phyloP scores from a whole-genome alignment of 2,329 filamentous ascomycete genomes.

The Pseudocercospora musae region DNA sequence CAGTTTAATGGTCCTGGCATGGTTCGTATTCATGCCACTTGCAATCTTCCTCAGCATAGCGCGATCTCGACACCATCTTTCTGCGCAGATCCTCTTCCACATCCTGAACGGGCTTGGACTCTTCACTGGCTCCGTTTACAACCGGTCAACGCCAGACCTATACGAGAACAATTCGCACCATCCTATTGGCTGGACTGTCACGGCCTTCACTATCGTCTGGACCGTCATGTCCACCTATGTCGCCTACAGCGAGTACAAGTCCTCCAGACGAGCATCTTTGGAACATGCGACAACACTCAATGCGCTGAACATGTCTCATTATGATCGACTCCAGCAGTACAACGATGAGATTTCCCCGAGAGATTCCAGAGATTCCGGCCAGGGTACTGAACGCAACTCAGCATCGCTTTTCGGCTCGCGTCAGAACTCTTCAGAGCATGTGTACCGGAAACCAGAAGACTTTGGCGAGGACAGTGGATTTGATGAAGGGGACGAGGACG shows the following conservation, averaged over 20 bases:
- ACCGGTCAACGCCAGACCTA: constrained; percentile 75
- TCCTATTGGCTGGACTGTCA: constrained; percentile 81
- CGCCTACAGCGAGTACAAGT: constrained; percentile 42
- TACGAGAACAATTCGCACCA: constrained; percentile 87
- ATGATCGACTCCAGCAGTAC: constrained; percentile 19
- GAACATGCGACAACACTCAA: constrained; percentile 10
- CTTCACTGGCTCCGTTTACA: constrained; percentile 67
- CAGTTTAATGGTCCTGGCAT: constrained; percentile 64
- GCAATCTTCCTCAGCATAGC: constrained; percentile 85
- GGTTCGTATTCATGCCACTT: constrained; percentile 69
- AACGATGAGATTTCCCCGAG: constrained; percentile 26
- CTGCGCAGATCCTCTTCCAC: constrained; percentile 59
- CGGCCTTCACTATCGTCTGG: constrained; percentile 68
- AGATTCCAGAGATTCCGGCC: constrained; percentile 43
- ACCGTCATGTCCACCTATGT: constrained; percentile 65
- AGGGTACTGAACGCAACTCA: constrained; percentile 29
- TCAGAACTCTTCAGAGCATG: constrained; percentile 32
- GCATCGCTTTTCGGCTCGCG: constrained; percentile 30
- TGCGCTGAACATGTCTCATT: constrained; percentile 32
- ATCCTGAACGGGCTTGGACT: constrained; percentile 54
- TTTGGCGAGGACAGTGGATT: constrained; percentile 29
- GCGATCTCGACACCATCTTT: constrained; percentile 69
- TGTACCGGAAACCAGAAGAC: constrained; percentile 24
- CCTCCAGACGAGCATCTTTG: constrained; percentile 7
- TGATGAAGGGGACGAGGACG: constrained; percentile 42